Percentiles rank a stretch among this genome's conserved stretches.
These are phyloP conservation scores for Forsythia suspensa DNA, from an alignment of 257 asterid genomes.

Conservation along the genomic window DNA sequence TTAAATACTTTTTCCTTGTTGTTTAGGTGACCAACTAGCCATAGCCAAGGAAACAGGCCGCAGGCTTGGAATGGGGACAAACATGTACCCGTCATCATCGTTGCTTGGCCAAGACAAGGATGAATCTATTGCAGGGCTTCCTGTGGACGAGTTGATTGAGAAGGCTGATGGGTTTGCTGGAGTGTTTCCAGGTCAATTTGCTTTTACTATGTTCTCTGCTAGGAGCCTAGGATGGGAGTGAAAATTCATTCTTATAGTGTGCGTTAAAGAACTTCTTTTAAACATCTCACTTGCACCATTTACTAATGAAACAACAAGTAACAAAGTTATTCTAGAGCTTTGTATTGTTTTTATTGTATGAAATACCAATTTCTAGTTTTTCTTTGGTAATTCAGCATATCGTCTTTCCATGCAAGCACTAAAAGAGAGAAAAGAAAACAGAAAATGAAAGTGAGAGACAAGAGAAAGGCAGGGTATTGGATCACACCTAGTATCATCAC, in stretches of 20 bases:
- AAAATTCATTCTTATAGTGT: neutral
- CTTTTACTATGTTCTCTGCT: neutral
- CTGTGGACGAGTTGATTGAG: slow-evolving; percentile 89
- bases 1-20: neutral
- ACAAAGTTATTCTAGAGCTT: too few relatives aligned
- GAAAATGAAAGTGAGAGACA: too few relatives aligned
- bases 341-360: too few relatives aligned
- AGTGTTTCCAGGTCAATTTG: slow-evolving; percentile 78
- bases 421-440: too few relatives aligned
- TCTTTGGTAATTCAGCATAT: too few relatives aligned
- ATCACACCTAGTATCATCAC: too few relatives aligned
- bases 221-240: neutral
- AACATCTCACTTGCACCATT: too few relatives aligned
- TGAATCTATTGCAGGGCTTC: slow-evolving; percentile 76
- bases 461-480: too few relatives aligned
- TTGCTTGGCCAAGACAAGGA: slow-evolving; percentile 66
- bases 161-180: slow-evolving; percentile 98
- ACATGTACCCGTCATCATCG: slow-evolving; percentile 58
- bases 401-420: too few relatives aligned
- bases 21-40: slow-evolving; percentile 75
- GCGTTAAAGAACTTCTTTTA: too few relatives aligned
- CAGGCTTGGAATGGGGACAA: slow-evolving; percentile 67
- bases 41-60: slow-evolving; percentile 62
- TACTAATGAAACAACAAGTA: too few relatives aligned
- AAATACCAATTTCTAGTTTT: too few relatives aligned